Base-by-base conservation (phyloP, 805 yeast species). In the Ogataea neopini region DNA sequence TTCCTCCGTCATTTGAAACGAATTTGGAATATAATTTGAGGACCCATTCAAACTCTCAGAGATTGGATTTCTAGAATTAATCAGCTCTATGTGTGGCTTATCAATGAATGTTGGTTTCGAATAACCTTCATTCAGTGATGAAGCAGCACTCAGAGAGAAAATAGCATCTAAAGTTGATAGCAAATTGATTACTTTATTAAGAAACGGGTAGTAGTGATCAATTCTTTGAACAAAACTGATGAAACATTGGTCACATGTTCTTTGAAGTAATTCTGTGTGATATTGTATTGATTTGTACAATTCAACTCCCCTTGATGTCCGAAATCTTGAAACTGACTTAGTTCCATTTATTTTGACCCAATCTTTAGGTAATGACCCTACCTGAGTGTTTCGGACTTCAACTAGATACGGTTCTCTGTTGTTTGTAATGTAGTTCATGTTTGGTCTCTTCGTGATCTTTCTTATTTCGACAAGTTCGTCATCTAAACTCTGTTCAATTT, bases 291-390 rank as follows among this genome's bases (percentile, higher is more conserved):
- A 63, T 44, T 80, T 80, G 40, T 82, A 74, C 22, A 87, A 66
- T 13, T 69, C 66, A 2, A 71, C 55, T 1, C 83, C 74, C 25
- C 64, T 68, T 0, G 96, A 88, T 0, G 96, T 73, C 49, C 90
- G 71, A 63, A 80, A 91, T 48, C 98, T 69, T 2, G 89, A 78
- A 1, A 88, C 83, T 1, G 81, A 64, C 51, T 81, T 72, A 40
- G 95, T 77, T 7, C 85, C 85, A 56, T 79, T 85, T 22, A 87
- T 77, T 55, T 88, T 85, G 10, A 84, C 67, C 96, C 97, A 92
- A 43, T 79, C 81, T 2, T 69, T 56, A 0, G 98, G 98, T 1
- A 91, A 65, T 1, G 68, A 64, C 36, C 77, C 78, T 1, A 76
- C 71, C 37, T 78, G 78, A 10, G 76, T 66, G 51, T 83, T 82